These are phyloP conservation scores for Marchantia polymorpha DNA, from an alignment of 225 moss, liverwort and hornwort species.

Conservation along the genomic window DNA sequence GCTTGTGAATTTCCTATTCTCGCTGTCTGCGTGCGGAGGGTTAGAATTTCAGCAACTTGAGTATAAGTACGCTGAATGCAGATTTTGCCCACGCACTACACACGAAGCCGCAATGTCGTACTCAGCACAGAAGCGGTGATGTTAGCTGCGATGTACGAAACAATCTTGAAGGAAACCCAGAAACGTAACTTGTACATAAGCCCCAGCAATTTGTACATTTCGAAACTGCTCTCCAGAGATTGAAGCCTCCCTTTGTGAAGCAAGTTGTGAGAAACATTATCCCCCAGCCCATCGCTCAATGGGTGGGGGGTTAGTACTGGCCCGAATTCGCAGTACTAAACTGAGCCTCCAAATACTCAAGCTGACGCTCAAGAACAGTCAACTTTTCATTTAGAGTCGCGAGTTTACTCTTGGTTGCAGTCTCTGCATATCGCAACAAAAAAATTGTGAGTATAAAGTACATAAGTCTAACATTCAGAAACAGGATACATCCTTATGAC, in stretches of 20 bases:
- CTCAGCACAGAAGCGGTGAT: neutral
- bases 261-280: neutral
- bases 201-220: neutral
- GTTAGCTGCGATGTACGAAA: constrained; percentile 2
- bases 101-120: neutral
- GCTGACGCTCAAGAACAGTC: constrained; percentile 80
- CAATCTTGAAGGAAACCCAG: neutral
- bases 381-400: constrained; percentile 93
- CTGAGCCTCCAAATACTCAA: constrained; percentile 90
- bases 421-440: constrained; percentile 47
- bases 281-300: neutral
- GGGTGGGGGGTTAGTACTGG: constrained; percentile 15
- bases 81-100: neutral
- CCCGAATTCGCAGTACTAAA: constrained; percentile 67
- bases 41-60: too few species aligned
- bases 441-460: neutral
- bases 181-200: constrained; percentile 14
- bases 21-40: neutral
- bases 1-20: neutral
- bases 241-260: neutral
- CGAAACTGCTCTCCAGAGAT: neutral
- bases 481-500: too few species aligned
- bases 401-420: constrained; percentile 84
- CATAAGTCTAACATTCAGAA: neutral
- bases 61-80: neutral